Conservation (phyloP, 1,284 basidiomycete genomes). For the Apiotrichum porosum region DNA sequence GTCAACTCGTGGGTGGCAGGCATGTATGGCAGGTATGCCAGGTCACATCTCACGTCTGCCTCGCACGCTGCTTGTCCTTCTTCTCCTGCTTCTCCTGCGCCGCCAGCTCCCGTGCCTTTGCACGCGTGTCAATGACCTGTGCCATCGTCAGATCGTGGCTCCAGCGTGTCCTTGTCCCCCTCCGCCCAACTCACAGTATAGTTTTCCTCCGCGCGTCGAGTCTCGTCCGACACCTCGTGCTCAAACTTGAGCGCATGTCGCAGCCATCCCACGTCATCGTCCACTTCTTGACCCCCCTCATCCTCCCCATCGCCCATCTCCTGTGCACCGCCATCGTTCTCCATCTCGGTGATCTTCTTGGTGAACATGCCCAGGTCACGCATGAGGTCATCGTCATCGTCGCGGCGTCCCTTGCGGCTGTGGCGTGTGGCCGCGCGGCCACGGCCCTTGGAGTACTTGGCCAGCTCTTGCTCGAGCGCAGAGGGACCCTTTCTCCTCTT, state of each 20-base stretch:
- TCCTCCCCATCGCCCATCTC: conserved; percentile 22
- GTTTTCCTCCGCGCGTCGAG: conserved; percentile 73
- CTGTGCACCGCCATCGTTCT: conserved; percentile 17
- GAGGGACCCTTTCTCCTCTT: conserved; percentile 56
- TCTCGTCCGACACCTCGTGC: conserved; percentile 66
- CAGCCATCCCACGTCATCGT: conserved; percentile 75
- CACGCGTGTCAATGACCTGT: conserved; percentile 48
- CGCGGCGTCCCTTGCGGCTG: conserved; percentile 51
- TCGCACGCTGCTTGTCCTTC: conserved; percentile 1
- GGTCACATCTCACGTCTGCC: not conserved
- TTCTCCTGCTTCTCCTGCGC: conserved; percentile 20
- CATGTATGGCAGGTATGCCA: too few relatives aligned
- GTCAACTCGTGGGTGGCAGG: too few relatives aligned
- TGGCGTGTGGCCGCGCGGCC: conserved; percentile 59
- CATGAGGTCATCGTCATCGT: conserved; percentile 68
- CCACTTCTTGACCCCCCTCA: conserved; percentile 60
- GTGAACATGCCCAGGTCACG: conserved; percentile 67
- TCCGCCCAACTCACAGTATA: conserved; percentile 64
- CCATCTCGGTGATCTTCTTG: conserved; percentile 56
- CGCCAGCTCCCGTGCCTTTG: conserved; percentile 41
- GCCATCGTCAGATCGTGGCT: not conserved
- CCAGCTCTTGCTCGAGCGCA: conserved; percentile 69
- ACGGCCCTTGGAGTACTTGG: conserved; percentile 66
- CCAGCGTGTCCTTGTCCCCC: not conserved
- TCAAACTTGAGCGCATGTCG: conserved; percentile 69